Conservation (phyloP, 2,329 filamentous ascomycete genomes). For the Dactylellina drechsleri region DNA sequence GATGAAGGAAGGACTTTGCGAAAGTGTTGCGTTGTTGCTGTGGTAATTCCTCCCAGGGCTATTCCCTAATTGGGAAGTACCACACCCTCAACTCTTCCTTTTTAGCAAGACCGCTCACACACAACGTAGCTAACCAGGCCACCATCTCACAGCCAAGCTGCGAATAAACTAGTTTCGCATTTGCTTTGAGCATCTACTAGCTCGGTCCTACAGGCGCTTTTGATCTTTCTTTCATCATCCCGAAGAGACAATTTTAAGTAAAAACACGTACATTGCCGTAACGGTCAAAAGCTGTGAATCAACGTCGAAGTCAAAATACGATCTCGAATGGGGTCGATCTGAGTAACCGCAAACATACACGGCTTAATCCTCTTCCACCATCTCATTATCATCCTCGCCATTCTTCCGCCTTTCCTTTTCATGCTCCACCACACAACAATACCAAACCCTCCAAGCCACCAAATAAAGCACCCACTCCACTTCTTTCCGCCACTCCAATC, state of each 20-base stretch:
- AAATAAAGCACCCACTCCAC: constrained; percentile 25
- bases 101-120: too few species aligned
- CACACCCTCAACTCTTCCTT: neutral
- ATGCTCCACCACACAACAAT: neutral
- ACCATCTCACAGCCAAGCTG: too few species aligned
- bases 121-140: too few species aligned
- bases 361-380: neutral
- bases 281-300: too few species aligned
- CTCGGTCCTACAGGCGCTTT: too few species aligned
- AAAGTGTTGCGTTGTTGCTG: constrained; percentile 19
- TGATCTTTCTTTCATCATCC: too few species aligned
- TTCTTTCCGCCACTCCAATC: constrained; percentile 7
- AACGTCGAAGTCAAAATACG: too few species aligned
- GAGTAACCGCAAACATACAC: neutral
- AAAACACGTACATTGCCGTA: too few species aligned
- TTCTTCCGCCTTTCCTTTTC: neutral
- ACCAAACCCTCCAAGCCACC: constrained; percentile 14
- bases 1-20: neutral
- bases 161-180: too few species aligned
- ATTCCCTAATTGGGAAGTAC: constrained; percentile 7
- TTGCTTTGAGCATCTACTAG: too few species aligned
- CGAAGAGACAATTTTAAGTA: too few species aligned
- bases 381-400: neutral
- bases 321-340: too few species aligned
- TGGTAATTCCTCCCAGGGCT: constrained; percentile 10